These are phyloP conservation scores for Vicia villosa DNA, from an alignment of 306 rosid genomes.

Conservation along the genomic window DNA sequence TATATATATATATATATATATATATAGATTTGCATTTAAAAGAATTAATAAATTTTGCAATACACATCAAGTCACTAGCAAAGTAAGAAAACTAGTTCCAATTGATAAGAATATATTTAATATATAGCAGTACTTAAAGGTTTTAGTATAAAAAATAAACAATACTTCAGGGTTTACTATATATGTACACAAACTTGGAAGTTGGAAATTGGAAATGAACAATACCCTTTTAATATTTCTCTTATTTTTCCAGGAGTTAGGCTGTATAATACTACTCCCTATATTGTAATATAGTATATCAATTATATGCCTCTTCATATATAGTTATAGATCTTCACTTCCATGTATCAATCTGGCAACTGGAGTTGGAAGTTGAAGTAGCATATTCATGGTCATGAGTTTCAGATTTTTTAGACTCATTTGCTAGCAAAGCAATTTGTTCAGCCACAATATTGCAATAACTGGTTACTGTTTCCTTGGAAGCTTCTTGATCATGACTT, in stretches of 20 bases:
- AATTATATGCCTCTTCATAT: slow-evolving; percentile 42
- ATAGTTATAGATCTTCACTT: slow-evolving; percentile 49
- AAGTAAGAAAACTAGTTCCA: not conserved
- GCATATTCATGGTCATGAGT: slow-evolving; percentile 46
- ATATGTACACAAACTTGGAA: slow-evolving; percentile 55
- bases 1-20: too few relatives aligned
- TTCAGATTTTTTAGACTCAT: slow-evolving; percentile 44
- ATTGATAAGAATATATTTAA: too few relatives aligned
- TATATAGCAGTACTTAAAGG: too few relatives aligned
- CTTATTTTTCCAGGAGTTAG: not conserved
- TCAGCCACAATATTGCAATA: slow-evolving; percentile 48
- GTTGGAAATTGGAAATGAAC: slow-evolving; percentile 4
- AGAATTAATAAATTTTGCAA: not conserved
- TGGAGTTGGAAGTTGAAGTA: slow-evolving; percentile 58
- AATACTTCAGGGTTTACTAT: slow-evolving; percentile 30
- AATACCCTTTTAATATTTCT: not conserved
- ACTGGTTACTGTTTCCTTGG: slow-evolving; percentile 45
- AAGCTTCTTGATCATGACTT: slow-evolving; percentile 54
- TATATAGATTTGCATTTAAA: too few relatives aligned
- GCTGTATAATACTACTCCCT: slow-evolving; percentile 40
- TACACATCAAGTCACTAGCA: not conserved
- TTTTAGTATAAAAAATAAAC: too few relatives aligned
- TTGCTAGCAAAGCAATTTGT: slow-evolving; percentile 44
- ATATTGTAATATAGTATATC: slow-evolving; percentile 34
- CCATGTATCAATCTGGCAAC: slow-evolving; percentile 75